These are phyloP conservation scores for Ceratobasidium sp. DNA, from an alignment of 1,284 basidiomycete species.

Conservation along the genomic window DNA sequence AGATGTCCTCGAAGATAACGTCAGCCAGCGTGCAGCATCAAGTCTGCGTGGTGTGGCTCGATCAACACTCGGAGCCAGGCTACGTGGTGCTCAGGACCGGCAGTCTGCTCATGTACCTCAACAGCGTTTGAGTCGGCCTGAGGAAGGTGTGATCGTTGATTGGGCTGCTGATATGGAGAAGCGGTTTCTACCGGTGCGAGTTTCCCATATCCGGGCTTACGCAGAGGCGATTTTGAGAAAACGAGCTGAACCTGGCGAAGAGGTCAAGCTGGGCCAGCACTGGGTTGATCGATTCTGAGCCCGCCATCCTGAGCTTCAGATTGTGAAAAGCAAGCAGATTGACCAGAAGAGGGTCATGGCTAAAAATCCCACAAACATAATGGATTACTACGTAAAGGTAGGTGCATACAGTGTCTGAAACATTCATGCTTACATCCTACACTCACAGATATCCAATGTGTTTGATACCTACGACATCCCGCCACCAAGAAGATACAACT, in stretches of 20 bases:
- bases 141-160: neutral
- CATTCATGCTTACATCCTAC: neutral
- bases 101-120: neutral
- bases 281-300: conserved; percentile 5
- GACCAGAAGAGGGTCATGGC: conserved; percentile 19
- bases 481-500: neutral
- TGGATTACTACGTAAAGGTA: conserved; percentile 28
- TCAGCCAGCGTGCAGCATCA: neutral
- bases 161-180: conserved; percentile 1
- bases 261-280: neutral
- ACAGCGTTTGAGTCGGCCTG: neutral
- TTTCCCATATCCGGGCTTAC: neutral
- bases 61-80: neutral
- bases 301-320: conserved; percentile 10
- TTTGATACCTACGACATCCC: neutral
- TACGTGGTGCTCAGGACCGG: neutral
- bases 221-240: neutral
- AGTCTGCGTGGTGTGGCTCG: neutral
- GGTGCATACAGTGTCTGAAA: conserved; percentile 1
- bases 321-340: conserved; percentile 3
- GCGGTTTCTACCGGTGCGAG: conserved; percentile 9
- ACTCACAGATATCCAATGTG: neutral
- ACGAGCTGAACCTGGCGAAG: neutral
- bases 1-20: neutral
- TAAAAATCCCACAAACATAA: conserved; percentile 14